Base-by-base conservation (phyloP, 2,329 filamentous ascomycete species). In the Lachnellula occidentalis region DNA sequence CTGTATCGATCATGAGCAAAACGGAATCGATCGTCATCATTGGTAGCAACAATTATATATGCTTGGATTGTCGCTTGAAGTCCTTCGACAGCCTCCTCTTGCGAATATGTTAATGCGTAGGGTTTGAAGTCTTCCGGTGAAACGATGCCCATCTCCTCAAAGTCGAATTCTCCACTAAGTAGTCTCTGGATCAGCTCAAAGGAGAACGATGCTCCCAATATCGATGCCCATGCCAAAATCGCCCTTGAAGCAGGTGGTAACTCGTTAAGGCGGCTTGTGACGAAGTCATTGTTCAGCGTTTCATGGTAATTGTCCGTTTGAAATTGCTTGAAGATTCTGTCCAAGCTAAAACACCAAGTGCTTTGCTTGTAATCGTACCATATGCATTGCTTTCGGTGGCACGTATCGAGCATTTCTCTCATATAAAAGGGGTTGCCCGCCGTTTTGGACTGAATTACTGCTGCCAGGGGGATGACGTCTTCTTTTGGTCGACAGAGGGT, bases 1-100 rank as follows among this genome's bases (percentile, higher is more conserved):
- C 91, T 79, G 65, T 95, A 95, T 50, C 92, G 83, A 69, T 96
- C 92, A 69, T 96, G 92, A 34, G 86, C 85, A 69, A 96, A 96
- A 34, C 85, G 83, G 70, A 96, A 96, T 41, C 85, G 81, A 69
- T 96, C 90, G 65, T 96, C 92, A 1, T 85, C 85, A 58, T 94
- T 89, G 19, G 87, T 89, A 1, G 89, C 81, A 53, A 92, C 82
- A 41, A 97, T 78, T 50, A 96, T 83, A 65, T 88, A 95, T 4
- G 87, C 81, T 63, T 90, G 83, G 17, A 96, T 79, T 9, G 91
- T 84, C 31, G 83, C 84, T 67, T 96, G 90, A n/a, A 97, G 78
- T 0, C 90, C 92, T 43, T 81, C 81, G 4, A 94, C 78, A 0
- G 87, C 80, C 61, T 91, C 87, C 54, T 80, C 75, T 64, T 88